Conservation (phyloP, 306 rosid genomes). For the Comarum palustre region DNA sequence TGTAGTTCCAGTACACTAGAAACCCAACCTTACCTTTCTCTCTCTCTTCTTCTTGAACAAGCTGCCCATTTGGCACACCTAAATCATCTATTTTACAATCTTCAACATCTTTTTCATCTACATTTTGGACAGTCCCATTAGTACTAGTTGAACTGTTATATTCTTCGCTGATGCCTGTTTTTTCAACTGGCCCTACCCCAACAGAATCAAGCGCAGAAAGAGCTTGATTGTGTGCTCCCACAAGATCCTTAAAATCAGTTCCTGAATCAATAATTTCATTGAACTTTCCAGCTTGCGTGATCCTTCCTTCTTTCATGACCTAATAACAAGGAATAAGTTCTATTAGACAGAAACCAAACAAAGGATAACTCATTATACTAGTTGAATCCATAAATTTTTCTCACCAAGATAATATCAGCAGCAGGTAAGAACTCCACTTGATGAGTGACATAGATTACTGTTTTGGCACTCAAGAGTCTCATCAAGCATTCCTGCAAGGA, state of each 20-base stretch:
- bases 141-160: slow-evolving; percentile 24
- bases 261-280: slow-evolving; percentile 54
- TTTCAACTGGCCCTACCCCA: slow-evolving; percentile 30
- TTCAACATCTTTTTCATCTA: slow-evolving; percentile 27
- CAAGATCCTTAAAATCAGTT: slow-evolving; percentile 73
- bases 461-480: slow-evolving; percentile 64
- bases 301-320: slow-evolving; percentile 84
- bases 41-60: slow-evolving; percentile 92
- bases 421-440: slow-evolving; percentile 86
- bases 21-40: slow-evolving; percentile 79
- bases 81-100: slow-evolving; percentile 36
- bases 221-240: slow-evolving; percentile 78
- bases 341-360: background rate
- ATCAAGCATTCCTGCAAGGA: slow-evolving; percentile 68
- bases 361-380: background rate
- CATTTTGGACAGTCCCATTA: slow-evolving; percentile 29
- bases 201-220: slow-evolving; percentile 52
- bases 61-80: slow-evolving; percentile 52
- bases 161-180: slow-evolving; percentile 21
- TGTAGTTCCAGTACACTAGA: slow-evolving; percentile 67
- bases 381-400: slow-evolving; percentile 18
- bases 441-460: slow-evolving; percentile 76
- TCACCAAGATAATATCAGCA: slow-evolving; percentile 78
- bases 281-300: slow-evolving; percentile 73
- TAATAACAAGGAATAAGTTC: slow-evolving; percentile 18